phyloP scores from a whole-genome alignment of 75 land plant species.

The Sequoia sempervirens region DNA sequence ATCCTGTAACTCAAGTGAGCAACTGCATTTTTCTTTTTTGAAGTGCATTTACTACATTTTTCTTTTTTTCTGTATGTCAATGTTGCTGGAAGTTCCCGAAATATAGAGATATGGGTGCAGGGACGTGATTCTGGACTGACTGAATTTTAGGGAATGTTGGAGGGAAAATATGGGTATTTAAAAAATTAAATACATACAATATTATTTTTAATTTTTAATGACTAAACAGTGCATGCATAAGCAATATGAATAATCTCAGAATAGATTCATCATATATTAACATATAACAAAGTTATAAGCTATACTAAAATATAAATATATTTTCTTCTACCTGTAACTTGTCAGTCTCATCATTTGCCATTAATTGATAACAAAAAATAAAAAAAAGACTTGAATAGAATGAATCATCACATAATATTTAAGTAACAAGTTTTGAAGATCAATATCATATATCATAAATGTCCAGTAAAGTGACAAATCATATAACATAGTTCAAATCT shows the following conservation, averaged over 20 bases:
- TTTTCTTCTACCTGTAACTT: neutral
- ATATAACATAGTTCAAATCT: neutral
- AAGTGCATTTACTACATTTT: neutral
- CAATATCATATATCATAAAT: neutral
- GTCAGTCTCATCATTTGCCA: neutral
- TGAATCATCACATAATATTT: neutral
- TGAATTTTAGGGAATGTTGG: too few species aligned
- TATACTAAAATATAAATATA: neutral
- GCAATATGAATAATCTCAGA: neutral
- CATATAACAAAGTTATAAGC: neutral
- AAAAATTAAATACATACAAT: neutral
- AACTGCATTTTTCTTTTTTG: neutral
- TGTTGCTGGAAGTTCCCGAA: too few species aligned
- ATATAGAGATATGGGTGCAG: too few species aligned
- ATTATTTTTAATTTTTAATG: neutral
- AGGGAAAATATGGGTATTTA: neutral
- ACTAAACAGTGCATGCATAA: neutral
- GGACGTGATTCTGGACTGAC: neutral
- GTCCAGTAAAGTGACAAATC: neutral
- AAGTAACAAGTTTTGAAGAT: neutral
- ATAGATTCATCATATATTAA: neutral
- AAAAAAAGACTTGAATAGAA: neutral
- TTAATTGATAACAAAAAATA: neutral
- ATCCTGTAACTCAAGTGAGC: conserved; percentile 90
- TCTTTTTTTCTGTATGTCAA: neutral